phyloP scores from a whole-genome alignment of 305 asterid genomes.

The Plantago lanceolata region DNA sequence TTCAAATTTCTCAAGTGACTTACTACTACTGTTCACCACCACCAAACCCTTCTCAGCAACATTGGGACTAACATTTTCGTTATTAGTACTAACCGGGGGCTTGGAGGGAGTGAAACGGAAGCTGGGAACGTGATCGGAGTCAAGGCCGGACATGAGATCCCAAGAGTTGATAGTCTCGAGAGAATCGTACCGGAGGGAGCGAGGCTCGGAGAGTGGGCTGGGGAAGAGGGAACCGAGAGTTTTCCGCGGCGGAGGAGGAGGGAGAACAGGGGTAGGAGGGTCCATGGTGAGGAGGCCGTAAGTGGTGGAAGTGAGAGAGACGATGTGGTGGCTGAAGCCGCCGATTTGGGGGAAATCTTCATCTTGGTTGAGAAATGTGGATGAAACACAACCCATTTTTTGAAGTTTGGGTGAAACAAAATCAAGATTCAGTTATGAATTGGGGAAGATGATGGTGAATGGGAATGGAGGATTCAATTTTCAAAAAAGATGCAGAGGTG shows the following conservation, averaged over 20 bases:
- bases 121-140: conserved; percentile 42
- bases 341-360: conserved; percentile 70
- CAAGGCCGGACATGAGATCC: conserved; percentile 87
- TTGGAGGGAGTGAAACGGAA: conserved; percentile 38
- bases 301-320: conserved; percentile 89
- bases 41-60: conserved; percentile 2
- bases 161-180: conserved; percentile 67
- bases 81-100: conserved; percentile 11
- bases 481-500: not conserved
- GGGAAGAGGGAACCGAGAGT: conserved; percentile 67
- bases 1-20: conserved; percentile 40
- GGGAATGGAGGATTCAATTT: conserved; percentile 8
- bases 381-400: conserved; percentile 80
- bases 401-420: not conserved
- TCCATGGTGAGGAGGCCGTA: conserved; percentile 70
- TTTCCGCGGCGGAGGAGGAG: conserved; percentile 38
- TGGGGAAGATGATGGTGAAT: not conserved
- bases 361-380: conserved; percentile 61
- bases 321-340: conserved; percentile 81
- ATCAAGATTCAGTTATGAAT: not conserved
- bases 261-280: conserved; percentile 41
- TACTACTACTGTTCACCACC: not conserved
- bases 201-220: conserved; percentile 45
- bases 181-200: conserved; percentile 33
- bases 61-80: conserved; percentile 35